Percentiles rank a stretch among this genome's conserved stretches.
These are phyloP conservation scores for Blastosporella zonata DNA, from an alignment of 1,284 basidiomycete genomes.

Conservation along the genomic window DNA sequence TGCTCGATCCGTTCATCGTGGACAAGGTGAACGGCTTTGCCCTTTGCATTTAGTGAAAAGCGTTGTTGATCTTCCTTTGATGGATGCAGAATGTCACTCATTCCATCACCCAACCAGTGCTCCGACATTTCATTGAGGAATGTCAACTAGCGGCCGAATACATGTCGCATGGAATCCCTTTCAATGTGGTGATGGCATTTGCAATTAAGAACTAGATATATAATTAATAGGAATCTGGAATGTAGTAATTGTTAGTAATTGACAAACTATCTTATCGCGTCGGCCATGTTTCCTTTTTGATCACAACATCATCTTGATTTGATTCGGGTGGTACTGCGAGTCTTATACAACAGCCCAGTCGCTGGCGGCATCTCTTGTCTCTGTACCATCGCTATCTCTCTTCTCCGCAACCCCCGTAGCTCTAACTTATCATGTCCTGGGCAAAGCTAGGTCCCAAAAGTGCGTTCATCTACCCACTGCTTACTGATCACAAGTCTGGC, in stretches of 20 bases:
- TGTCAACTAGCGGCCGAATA: constrained; percentile 2
- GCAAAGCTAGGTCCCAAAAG: constrained; percentile 36
- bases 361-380: constrained; percentile 21
- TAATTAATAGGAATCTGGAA: no score
- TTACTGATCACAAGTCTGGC: not conserved
- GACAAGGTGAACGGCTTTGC: constrained; percentile 34
- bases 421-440: constrained; percentile 34
- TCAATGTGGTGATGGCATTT: not conserved
- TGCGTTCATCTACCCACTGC: constrained; percentile 20
- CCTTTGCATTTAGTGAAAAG: not conserved
- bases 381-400: constrained; percentile 21
- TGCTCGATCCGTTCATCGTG: constrained; percentile 48
- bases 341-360: constrained; percentile 20
- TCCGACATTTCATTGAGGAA: constrained; percentile 6
- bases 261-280: constrained; percentile 9
- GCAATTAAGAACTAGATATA: not conserved
- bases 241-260: no score
- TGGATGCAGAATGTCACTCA: constrained; percentile 32
- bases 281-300: constrained; percentile 12
- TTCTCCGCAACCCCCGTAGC: constrained; percentile 18
- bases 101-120: constrained; percentile 10
- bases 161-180: constrained; percentile 2
- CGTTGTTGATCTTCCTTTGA: not conserved
- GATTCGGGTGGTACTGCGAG: constrained; percentile 4
- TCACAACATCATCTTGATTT: constrained; percentile 11